Evolutionary conservation across 1,284 basidiomycete species (phyloP), one percentile per base, ranked within the genome.

Genomic region (Bjerkandera adusta): DNA sequence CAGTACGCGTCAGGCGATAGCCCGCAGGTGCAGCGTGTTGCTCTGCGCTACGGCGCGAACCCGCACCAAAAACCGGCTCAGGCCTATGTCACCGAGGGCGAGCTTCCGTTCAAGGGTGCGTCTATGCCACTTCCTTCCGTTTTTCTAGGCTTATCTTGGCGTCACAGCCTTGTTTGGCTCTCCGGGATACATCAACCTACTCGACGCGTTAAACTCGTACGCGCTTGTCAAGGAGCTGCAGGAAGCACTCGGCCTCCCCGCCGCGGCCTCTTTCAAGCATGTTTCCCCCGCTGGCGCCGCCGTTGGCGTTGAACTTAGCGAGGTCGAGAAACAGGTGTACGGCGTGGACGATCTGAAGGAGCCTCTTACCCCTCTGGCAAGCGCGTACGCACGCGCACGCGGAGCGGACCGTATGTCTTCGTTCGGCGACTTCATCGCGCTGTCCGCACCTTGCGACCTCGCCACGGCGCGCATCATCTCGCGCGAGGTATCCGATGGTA

Each of bases 31-130:
- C 92, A 97, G 70, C 81, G 93, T 54, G 77, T 96, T 57, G 76
- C 92, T 6, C 74, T 99, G 51, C 81, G 96, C 47, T 99, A 99
- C 67, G 97, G 97, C 45, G 94, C 94, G 29, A 99, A 99, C 70
- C 97, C 97, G 4, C 97, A 99, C 66, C 97, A 99, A 68, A 97
- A 94, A 72, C 97, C 96, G 25, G 97, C 97, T 1, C 95, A 98
- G 69, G 96, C 97, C 0, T 99, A 87, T 60, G 94, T 99, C 18
- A 81, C 88, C 8, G 79, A 88, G 48, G 94, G 94, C 41, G 82
- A 86, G 61, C 77, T 99, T 52, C 96, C 97, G 22, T 95, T 99
- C 78, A 97, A 89, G 75, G 88, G 92, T 92, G 55, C 39, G 66
- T 36, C 5, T 5, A 16, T 29, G 12, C 26, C 7, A 18, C 36